A percentile compares a stretch with the other conserved stretches of the same genome.
phyloP scores from a whole-genome alignment of 2,329 filamentous ascomycete genomes.

The Fusarium illudens region DNA sequence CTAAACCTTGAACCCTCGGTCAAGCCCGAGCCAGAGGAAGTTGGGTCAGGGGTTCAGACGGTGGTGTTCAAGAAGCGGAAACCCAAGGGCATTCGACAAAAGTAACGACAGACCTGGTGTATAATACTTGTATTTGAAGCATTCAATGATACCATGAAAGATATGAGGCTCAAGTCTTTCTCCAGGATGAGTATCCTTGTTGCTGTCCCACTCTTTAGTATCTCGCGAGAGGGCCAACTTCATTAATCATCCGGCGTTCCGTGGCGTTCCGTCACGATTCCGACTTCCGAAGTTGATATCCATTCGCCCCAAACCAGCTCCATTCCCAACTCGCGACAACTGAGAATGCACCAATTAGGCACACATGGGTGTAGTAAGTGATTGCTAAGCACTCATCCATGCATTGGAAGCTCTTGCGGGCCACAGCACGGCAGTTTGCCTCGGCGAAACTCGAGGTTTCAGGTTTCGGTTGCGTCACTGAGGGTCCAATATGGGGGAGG shows the following conservation, averaged over 20 bases:
- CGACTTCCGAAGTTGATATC: neutral
- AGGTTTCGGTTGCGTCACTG: conserved; percentile 33
- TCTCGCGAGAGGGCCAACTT: neutral
- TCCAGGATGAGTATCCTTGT: neutral
- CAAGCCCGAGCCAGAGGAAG: conserved; percentile 45
- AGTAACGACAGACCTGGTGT: conserved; percentile 48
- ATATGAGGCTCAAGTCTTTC: conserved; percentile 3
- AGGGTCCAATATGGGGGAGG: conserved; percentile 12
- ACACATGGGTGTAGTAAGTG: neutral
- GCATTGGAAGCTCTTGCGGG: conserved; percentile 5
- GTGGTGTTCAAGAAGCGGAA: conserved; percentile 86
- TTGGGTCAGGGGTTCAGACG: conserved; percentile 46
- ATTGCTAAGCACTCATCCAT: conserved; percentile 19
- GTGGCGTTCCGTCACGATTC: neutral
- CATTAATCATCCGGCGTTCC: conserved; percentile 13
- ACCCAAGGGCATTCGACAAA: conserved; percentile 69
- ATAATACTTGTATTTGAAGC: neutral
- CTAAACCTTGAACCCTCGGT: conserved; percentile 31
- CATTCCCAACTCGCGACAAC: neutral
- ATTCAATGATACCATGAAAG: conserved; percentile 29
- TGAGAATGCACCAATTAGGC: conserved; percentile 4
- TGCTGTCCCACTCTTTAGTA: neutral
- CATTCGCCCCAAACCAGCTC: neutral
- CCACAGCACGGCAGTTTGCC: conserved; percentile 12
- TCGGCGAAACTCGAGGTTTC: conserved; percentile 7